phyloP scores from a whole-genome alignment of 495 filamentous ascomycete genomes.

The Penicillium simplicissimum region DNA sequence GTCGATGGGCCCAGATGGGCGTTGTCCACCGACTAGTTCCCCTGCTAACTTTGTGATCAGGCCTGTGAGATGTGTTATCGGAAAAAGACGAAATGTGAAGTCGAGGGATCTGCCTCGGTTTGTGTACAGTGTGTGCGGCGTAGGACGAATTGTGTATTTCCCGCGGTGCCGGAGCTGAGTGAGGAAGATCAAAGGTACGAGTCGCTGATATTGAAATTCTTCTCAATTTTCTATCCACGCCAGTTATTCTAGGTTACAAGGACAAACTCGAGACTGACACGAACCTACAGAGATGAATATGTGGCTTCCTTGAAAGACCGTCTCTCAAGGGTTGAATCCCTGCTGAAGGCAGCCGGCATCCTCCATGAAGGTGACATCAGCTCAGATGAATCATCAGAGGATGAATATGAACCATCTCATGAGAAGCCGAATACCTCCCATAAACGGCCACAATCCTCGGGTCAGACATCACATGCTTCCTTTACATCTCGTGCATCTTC shows the following conservation, averaged over 20 bases:
- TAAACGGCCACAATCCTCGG: slow-evolving; percentile 5
- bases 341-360: slow-evolving; percentile 81
- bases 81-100: slow-evolving; percentile 97
- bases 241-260: neutral
- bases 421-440: slow-evolving; percentile 65
- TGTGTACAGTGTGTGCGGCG: slow-evolving; percentile 94
- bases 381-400: slow-evolving; percentile 59
- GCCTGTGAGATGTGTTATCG: slow-evolving; percentile 96
- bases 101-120: slow-evolving; percentile 65
- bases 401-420: slow-evolving; percentile 45
- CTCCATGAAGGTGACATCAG: slow-evolving; percentile 73
- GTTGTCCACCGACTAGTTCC: neutral
- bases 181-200: neutral
- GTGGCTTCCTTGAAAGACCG: slow-evolving; percentile 91
- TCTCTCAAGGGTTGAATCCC: slow-evolving; percentile 78
- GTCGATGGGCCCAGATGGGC: neutral
- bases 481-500: slow-evolving; percentile 18
- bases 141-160: slow-evolving; percentile 89
- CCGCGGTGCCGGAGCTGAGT: slow-evolving; percentile 42
- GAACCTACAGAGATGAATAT: slow-evolving; percentile 71
- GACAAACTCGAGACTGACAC: slow-evolving; percentile 1
- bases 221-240: neutral
- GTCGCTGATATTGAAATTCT: neutral
- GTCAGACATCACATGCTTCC: slow-evolving; percentile 11
- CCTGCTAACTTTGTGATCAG: slow-evolving; percentile 40